phyloP scores from a whole-genome alignment of 169 alveolate genomes.

The Cryptosporidium xiaoi region DNA sequence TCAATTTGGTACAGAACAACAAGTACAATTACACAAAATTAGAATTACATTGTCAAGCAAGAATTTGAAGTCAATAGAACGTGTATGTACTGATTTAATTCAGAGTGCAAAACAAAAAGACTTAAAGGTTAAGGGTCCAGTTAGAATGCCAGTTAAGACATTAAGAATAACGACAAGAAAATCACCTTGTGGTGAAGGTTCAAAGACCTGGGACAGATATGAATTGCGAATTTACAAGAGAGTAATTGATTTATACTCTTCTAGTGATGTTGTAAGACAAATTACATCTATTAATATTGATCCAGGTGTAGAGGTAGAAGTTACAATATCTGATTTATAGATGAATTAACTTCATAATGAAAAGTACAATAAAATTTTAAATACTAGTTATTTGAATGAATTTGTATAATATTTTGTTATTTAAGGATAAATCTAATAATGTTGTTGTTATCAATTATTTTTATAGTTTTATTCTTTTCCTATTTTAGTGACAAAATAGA shows the following conservation, averaged over 20 bases:
- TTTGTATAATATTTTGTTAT: too few relatives aligned
- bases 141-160: constrained; percentile 96
- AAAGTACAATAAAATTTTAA: too few relatives aligned
- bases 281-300: constrained; percentile 96
- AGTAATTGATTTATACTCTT: constrained; percentile 95
- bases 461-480: too few relatives aligned
- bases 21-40: constrained; percentile 89
- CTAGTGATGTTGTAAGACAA: constrained; percentile 95
- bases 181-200: constrained; percentile 98
- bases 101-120: constrained; percentile 93
- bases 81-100: constrained; percentile 93
- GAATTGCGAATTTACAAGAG: constrained; percentile 98
- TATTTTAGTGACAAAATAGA: too few relatives aligned
- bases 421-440: too few relatives aligned
- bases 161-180: constrained; percentile 95
- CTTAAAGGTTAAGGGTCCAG: constrained; percentile 95
- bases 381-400: too few relatives aligned
- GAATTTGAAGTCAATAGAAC: constrained; percentile 89
- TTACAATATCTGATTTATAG: constrained; percentile 89
- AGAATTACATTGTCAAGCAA: constrained; percentile 93
- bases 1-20: constrained; percentile 84
- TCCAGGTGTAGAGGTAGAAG: constrained; percentile 97
- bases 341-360: neutral
- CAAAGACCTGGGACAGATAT: constrained; percentile 98
- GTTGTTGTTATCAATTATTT: too few relatives aligned